Evolutionary conservation across 768 basidiomycete genomes (phyloP).

Genomic region (Hydnomerulius pinastri): DNA sequence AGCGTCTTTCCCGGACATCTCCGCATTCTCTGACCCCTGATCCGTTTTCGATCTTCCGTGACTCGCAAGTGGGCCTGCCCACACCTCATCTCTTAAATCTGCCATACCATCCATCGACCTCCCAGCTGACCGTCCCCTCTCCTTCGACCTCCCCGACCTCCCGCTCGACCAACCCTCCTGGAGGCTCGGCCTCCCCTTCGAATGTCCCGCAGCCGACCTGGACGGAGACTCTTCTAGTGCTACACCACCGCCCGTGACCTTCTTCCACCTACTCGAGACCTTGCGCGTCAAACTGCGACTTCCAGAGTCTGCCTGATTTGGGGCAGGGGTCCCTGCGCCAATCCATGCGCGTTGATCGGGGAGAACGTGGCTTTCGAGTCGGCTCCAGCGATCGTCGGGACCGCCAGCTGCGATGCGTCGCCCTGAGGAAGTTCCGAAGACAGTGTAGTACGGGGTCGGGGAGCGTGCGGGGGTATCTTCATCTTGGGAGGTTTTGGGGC

Average conservation of each 20-base stretch:
- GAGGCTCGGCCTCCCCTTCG: slow-evolving; percentile 33
- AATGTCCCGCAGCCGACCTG: slow-evolving; percentile 8
- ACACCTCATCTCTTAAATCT: slow-evolving; percentile 8
- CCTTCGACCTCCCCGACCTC: slow-evolving; percentile 8
- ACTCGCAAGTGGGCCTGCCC: slow-evolving; percentile 12
- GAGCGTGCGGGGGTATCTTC: slow-evolving; percentile 17
- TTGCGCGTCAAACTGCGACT: slow-evolving; percentile 34
- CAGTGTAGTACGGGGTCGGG: slow-evolving; percentile 54
- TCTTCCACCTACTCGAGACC: slow-evolving; percentile 39
- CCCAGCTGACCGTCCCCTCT: slow-evolving; percentile 10
- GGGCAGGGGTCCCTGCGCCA: neutral
- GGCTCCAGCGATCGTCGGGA: slow-evolving; percentile 36
- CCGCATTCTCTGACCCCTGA: slow-evolving; percentile 14
- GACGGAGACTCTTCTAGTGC: slow-evolving; percentile 28
- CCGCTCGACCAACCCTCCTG: slow-evolving; percentile 29
- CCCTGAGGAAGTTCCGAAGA: slow-evolving; percentile 50
- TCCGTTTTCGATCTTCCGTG: slow-evolving; percentile 10
- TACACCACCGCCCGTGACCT: slow-evolving; percentile 9
- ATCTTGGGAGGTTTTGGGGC: slow-evolving; percentile 7
- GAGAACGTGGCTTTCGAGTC: slow-evolving; percentile 6
- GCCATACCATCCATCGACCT: slow-evolving; percentile 20
- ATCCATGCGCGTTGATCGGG: neutral
- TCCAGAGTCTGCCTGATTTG: slow-evolving; percentile 12
- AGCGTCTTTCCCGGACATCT: neutral
- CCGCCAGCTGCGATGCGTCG: slow-evolving; percentile 46